Evolutionary conservation across 208 protist species (phyloP).

Genomic region (Porcisia deanei): DNA sequence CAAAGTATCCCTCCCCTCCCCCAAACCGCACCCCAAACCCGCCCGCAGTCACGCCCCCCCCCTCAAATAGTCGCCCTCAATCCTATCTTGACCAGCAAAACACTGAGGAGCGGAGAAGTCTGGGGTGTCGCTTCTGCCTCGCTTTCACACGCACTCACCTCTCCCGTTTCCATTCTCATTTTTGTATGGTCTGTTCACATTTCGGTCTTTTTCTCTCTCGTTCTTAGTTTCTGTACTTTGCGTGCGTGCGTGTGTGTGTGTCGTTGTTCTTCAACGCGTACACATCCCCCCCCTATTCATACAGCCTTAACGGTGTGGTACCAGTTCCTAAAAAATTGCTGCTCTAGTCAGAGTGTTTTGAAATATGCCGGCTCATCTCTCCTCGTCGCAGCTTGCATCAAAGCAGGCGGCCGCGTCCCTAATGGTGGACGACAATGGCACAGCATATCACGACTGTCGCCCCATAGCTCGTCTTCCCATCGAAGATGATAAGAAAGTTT

Average conservation of each 20-base stretch:
- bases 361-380: conserved; percentile 13
- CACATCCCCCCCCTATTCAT: neutral
- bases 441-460: conserved; percentile 14
- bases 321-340: neutral
- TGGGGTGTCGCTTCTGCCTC: neutral
- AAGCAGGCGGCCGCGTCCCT: conserved; percentile 21
- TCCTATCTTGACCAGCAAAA: neutral
- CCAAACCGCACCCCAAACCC: neutral
- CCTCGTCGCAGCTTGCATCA: conserved; percentile 18
- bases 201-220: conserved; percentile 8
- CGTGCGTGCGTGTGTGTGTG: neutral
- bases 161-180: conserved; percentile 9
- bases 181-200: neutral
- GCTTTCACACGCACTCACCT: conserved; percentile 4
- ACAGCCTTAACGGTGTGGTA: neutral
- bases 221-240: neutral
- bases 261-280: neutral
- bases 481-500: conserved; percentile 7
- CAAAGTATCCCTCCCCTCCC: neutral
- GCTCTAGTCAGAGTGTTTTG: neutral
- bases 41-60: neutral
- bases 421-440: conserved; percentile 8
- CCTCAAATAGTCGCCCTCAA: neutral
- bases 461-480: conserved; percentile 17
- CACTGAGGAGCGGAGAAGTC: neutral